Conservation (phyloP, 2,329 filamentous ascomycete species). For the Calonectria leucothoes region DNA sequence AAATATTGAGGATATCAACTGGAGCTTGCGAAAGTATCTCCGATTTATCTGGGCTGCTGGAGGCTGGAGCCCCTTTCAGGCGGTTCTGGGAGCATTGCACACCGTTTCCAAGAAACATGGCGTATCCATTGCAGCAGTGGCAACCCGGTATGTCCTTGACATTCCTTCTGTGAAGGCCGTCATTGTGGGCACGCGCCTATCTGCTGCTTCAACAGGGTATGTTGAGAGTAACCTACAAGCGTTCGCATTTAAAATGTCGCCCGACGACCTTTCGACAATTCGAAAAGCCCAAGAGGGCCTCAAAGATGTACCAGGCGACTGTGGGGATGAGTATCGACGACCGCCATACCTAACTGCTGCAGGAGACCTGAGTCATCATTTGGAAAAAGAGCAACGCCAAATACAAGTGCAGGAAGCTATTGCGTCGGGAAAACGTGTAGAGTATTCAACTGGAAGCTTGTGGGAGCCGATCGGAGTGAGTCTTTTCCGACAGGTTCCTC, state of each 20-base stretch:
- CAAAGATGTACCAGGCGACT: neutral
- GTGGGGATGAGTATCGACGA: neutral
- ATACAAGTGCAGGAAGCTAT: neutral
- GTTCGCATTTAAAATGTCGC: neutral
- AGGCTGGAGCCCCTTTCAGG: neutral
- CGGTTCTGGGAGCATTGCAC: neutral
- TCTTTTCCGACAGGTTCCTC: neutral
- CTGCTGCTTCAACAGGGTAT: neutral
- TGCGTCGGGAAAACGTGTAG: neutral
- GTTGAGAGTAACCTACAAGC: neutral
- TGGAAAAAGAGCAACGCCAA: neutral
- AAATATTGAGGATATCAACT: conserved; percentile 25
- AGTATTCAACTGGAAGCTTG: neutral
- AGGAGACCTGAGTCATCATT: neutral
- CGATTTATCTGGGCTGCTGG: conserved; percentile 44
- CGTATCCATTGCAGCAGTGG: neutral
- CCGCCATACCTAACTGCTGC: neutral
- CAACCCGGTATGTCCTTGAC: neutral
- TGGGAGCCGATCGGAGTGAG: neutral
- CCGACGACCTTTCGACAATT: neutral
- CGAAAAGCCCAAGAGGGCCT: neutral
- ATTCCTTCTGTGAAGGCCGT: neutral
- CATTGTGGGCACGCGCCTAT: neutral
- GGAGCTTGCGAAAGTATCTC: conserved; percentile 45
- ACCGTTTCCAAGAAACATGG: neutral